phyloP scores from a whole-genome alignment of 2,329 filamentous ascomycete genomes.

The Myotisia sp. region DNA sequence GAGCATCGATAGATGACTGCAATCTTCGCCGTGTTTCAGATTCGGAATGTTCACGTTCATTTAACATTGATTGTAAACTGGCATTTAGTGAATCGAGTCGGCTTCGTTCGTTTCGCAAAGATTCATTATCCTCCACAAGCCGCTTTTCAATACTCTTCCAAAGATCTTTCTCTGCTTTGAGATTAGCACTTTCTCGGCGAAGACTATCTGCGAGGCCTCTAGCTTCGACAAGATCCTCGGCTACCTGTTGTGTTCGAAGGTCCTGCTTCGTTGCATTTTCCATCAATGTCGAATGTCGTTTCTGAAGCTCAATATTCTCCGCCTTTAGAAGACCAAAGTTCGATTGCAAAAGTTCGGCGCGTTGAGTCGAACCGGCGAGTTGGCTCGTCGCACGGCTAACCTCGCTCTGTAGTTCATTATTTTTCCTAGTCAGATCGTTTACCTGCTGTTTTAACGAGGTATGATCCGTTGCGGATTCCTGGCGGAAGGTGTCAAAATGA shows the following conservation, averaged over 20 bases:
- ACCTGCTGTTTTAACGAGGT: slow-evolving; percentile 72
- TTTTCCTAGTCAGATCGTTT: slow-evolving; percentile 66
- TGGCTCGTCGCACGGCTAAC: slow-evolving; percentile 68
- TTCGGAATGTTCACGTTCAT: slow-evolving; percentile 77
- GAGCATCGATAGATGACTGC: slow-evolving; percentile 59
- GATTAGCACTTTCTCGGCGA: slow-evolving; percentile 77
- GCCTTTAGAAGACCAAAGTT: slow-evolving; percentile 72
- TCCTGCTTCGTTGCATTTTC: slow-evolving; percentile 84
- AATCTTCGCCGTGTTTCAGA: slow-evolving; percentile 68
- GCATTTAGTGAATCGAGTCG: slow-evolving; percentile 70
- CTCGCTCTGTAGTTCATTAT: slow-evolving; percentile 67
- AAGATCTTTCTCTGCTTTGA: slow-evolving; percentile 87
- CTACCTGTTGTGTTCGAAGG: slow-evolving; percentile 74
- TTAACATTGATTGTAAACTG: slow-evolving; percentile 75
- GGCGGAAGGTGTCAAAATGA: slow-evolving; percentile 79
- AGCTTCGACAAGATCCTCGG: slow-evolving; percentile 81
- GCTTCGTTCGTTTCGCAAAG: slow-evolving; percentile 66
- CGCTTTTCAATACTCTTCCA: slow-evolving; percentile 90
- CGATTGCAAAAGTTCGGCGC: slow-evolving; percentile 76
- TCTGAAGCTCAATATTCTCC: slow-evolving; percentile 77
- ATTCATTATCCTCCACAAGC: slow-evolving; percentile 76
- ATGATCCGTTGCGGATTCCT: slow-evolving; percentile 69
- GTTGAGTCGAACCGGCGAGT: slow-evolving; percentile 63
- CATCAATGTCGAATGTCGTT: slow-evolving; percentile 59
- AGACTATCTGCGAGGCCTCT: slow-evolving; percentile 71